Conservation (phyloP, 345 rosid species). For the Populus nigra region DNA sequence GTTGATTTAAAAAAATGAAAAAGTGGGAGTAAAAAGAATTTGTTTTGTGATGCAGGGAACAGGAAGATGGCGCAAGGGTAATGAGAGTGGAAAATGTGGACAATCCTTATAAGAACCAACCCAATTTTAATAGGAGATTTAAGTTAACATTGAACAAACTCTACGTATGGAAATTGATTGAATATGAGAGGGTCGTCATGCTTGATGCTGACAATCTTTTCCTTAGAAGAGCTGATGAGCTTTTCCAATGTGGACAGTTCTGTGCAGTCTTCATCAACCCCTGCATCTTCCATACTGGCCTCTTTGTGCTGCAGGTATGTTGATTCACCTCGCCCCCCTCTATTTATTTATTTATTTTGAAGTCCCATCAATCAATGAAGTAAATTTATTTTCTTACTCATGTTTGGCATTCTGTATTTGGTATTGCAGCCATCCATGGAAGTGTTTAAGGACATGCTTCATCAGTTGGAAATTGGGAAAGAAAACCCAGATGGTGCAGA, state of each 20-base stretch:
- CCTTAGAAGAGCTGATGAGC: constrained; percentile 75
- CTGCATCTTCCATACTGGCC: constrained; percentile 96
- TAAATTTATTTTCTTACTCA: not conserved
- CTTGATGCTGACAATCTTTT: constrained; percentile 90
- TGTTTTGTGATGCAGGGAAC: constrained; percentile 49
- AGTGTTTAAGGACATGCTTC: constrained; percentile 76
- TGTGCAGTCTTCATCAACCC: constrained; percentile 97
- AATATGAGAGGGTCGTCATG: constrained; percentile 86
- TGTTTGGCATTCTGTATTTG: not conserved
- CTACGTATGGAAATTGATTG: constrained; percentile 81
- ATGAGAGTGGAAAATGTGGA: constrained; percentile 80
- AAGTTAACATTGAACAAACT: constrained; percentile 85
- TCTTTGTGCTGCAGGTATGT: constrained; percentile 73
- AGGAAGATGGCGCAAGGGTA: constrained; percentile 81
- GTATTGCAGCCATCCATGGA: constrained; percentile 60
- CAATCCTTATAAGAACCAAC: constrained; percentile 74
- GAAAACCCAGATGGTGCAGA: constrained; percentile 92
- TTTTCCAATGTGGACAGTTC: constrained; percentile 91
- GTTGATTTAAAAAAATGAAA: no score
- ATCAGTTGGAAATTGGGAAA: constrained; percentile 56
- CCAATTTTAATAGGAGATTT: constrained; percentile 65
- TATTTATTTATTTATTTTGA: not conserved
- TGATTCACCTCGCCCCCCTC: not conserved
- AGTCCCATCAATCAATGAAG: not conserved
- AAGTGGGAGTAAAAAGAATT: not conserved